Evolutionary conservation across 345 rosid genomes (phyloP).

Genomic region (Arabidopsis thaliana): DNA sequence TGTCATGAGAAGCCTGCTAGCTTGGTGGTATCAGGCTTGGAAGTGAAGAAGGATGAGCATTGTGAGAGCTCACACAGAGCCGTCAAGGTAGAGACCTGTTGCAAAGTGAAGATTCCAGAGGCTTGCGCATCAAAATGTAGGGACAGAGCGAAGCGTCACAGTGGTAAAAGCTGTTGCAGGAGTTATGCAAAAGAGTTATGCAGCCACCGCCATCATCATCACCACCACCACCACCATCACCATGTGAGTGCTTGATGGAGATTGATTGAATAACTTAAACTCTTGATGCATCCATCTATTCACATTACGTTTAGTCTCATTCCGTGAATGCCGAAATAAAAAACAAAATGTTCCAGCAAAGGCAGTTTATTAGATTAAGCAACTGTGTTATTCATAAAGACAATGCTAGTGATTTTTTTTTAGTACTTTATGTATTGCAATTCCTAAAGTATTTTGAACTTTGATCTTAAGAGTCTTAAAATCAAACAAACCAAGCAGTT

Average conservation of each 20-base stretch:
- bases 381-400: conserved; percentile 4
- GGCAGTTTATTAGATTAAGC: not conserved
- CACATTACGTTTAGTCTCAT: not conserved
- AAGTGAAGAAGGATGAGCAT: conserved; percentile 32
- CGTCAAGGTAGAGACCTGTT: conserved; percentile 26
- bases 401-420: not conserved
- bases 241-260: conserved; percentile 40
- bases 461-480: not conserved
- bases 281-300: conserved; percentile 12
- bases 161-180: conserved; percentile 44
- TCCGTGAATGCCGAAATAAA: conserved; percentile 11
- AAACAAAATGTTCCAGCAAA: not conserved
- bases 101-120: conserved; percentile 38
- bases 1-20: conserved; percentile 31
- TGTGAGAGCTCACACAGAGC: conserved; percentile 2
- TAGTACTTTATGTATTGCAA: not conserved
- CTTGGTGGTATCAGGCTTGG: conserved; percentile 14
- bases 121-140: conserved; percentile 31
- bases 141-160: conserved; percentile 33
- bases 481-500: not conserved
- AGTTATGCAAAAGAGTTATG: conserved; percentile 43
- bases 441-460: conserved; percentile 1
- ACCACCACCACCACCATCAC: conserved; percentile 28
- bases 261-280: conserved; percentile 1
- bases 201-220: conserved; percentile 28